These are phyloP conservation scores for Panaeolus cyanescens DNA, from an alignment of 768 basidiomycete species.

Conservation along the genomic window DNA sequence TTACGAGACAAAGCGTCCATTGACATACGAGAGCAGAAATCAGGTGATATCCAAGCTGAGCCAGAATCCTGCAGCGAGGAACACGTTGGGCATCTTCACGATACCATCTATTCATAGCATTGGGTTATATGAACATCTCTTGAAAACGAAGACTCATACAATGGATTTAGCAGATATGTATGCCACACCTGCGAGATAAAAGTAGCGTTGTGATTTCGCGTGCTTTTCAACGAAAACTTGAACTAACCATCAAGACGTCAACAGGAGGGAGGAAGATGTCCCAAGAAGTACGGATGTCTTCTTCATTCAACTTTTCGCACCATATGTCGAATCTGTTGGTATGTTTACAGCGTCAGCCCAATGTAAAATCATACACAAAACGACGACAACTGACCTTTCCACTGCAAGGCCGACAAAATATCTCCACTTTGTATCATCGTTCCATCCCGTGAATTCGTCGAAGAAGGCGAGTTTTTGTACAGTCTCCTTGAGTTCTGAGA, in stretches of 20 bases:
- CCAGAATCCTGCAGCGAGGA: constrained; percentile 19
- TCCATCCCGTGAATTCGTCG: not conserved
- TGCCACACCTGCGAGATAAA: not conserved
- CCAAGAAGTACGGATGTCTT: not conserved
- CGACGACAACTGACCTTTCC: not conserved
- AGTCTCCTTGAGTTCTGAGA: not conserved
- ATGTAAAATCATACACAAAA: not conserved
- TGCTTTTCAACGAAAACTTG: not conserved
- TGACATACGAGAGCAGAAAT: constrained; percentile 19
- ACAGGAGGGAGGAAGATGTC: not conserved
- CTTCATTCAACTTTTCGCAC: not conserved
- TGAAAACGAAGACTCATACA: not conserved
- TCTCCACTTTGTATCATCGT: not conserved
- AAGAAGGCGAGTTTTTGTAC: not conserved
- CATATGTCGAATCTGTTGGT: not conserved
- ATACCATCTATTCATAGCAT: constrained; percentile 25
- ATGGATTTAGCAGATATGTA: not conserved
- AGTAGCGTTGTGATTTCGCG: not conserved
- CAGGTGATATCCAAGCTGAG: constrained; percentile 18
- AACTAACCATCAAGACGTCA: not conserved
- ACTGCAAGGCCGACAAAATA: not conserved
- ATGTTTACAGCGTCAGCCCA: not conserved
- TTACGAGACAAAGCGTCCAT: no score
- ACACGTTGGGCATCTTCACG: constrained; percentile 32
- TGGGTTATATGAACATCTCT: not conserved